These are phyloP conservation scores for Clarireedia homoeocarpa DNA, from an alignment of 2,329 filamentous ascomycete species.

Conservation along the genomic window DNA sequence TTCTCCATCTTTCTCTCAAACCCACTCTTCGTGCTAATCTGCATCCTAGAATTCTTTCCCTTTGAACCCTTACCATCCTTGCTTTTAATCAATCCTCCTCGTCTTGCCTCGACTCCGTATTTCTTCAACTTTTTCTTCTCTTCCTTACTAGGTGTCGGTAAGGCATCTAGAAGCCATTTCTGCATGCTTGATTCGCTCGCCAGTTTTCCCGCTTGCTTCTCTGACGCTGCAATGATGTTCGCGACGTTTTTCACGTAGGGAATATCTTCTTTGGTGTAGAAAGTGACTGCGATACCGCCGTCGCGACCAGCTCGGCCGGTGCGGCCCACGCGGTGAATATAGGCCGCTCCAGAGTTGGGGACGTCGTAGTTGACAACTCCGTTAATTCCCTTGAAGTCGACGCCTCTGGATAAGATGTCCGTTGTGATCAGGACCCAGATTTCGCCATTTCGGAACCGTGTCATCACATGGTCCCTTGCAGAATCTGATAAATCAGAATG, in stretches of 20 bases:
- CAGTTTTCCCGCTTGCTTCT: conserved; percentile 56
- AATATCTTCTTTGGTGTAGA: conserved; percentile 94
- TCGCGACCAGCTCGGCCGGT: conserved; percentile 83
- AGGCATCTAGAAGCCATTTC: conserved; percentile 79
- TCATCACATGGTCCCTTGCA: conserved; percentile 73
- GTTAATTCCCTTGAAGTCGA: conserved; percentile 93
- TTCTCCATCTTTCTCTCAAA: conserved; percentile 64
- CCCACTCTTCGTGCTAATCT: conserved; percentile 78
- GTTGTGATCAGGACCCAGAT: conserved; percentile 97
- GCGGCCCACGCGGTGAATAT: conserved; percentile 87
- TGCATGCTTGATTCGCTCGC: conserved; percentile 53
- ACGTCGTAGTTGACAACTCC: conserved; percentile 98
- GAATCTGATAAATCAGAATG: conserved; percentile 78
- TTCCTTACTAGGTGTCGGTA: conserved; percentile 77
- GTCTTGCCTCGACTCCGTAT: conserved; percentile 69
- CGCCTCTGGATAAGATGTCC: conserved; percentile 81
- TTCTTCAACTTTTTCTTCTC: conserved; percentile 77
- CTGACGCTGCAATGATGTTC: conserved; percentile 80
- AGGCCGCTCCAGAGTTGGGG: conserved; percentile 79
- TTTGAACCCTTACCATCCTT: conserved; percentile 29
- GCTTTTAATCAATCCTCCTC: conserved; percentile 33
- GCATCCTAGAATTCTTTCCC: conserved; percentile 30
- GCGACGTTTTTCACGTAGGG: conserved; percentile 84
- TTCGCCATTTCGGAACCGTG: conserved; percentile 81
- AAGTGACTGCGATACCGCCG: conserved; percentile 84